These are phyloP conservation scores for Ceratocystis albifundus DNA, from an alignment of 2,329 filamentous ascomycete genomes.

Conservation along the genomic window DNA sequence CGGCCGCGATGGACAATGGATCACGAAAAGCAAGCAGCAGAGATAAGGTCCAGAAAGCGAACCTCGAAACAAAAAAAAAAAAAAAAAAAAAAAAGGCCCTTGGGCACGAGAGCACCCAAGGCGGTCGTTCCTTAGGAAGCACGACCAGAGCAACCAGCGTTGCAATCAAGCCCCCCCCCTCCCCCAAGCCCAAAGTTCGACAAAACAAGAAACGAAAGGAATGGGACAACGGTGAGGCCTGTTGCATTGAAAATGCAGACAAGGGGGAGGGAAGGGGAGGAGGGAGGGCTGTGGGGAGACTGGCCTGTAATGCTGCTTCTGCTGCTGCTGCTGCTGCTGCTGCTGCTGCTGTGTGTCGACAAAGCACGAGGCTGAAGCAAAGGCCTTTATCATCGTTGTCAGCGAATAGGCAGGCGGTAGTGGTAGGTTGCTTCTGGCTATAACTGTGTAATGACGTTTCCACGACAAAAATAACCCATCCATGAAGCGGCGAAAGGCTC, in stretches of 20 bases:
- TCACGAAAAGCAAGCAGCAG: neutral
- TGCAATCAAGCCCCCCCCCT: neutral
- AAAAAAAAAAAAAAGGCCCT: neutral
- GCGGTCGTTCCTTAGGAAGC: neutral
- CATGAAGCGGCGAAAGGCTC: too few species aligned
- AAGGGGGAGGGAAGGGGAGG: too few species aligned
- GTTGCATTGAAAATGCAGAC: neutral
- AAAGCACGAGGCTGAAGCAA: too few species aligned
- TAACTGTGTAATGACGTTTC: too few species aligned
- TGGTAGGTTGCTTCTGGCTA: too few species aligned
- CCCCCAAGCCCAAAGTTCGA: neutral
- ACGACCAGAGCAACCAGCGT: neutral
- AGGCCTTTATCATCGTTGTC: too few species aligned
- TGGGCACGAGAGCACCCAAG: neutral
- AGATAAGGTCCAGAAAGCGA: neutral
- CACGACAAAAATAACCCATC: too few species aligned
- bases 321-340: too few species aligned
- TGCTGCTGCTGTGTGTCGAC: neutral
- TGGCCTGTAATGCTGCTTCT: neutral
- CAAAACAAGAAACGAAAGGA: slow-evolving; percentile 29
- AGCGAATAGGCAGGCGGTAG: too few species aligned
- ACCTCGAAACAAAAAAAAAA: neutral
- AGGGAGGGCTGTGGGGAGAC: too few species aligned
- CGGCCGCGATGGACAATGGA: too few species aligned
- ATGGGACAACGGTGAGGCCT: slow-evolving; percentile 27